phyloP scores from a whole-genome alignment of 2,329 filamentous ascomycete genomes.

The Colletotrichum lini region DNA sequence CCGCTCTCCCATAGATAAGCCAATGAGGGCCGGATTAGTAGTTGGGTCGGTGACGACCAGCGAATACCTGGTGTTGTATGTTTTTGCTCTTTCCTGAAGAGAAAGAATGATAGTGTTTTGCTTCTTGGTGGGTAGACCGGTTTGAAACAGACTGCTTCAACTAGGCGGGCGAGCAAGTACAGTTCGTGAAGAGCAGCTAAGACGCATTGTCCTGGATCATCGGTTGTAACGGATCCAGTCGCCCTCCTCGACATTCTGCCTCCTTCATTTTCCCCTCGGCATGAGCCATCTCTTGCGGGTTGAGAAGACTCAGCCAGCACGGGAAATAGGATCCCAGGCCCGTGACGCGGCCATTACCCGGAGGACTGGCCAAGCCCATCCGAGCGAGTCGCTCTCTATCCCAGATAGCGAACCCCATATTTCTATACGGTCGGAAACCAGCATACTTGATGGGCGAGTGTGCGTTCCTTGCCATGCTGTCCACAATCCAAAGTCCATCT shows the following conservation, averaged over 20 bases:
- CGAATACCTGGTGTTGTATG: too few species aligned
- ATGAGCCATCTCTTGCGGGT: not conserved
- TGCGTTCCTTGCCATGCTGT: slow-evolving; percentile 31
- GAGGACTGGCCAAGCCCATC: slow-evolving; percentile 27
- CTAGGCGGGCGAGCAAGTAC: too few species aligned
- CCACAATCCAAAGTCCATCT: slow-evolving; percentile 37
- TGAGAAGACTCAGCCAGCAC: slow-evolving; percentile 17
- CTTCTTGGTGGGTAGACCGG: too few species aligned
- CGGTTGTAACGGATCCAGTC: slow-evolving; percentile 29
- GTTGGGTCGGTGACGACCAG: too few species aligned
- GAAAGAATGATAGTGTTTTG: too few species aligned
- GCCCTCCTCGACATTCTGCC: slow-evolving; percentile 23
- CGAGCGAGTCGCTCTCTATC: slow-evolving; percentile 26
- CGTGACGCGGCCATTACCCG: slow-evolving; percentile 26
- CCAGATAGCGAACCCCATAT: slow-evolving; percentile 34
- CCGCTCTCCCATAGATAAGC: too few species aligned
- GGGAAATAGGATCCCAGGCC: slow-evolving; percentile 31
- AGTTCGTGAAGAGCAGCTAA: not conserved
- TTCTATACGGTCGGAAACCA: slow-evolving; percentile 28
- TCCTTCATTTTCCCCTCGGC: slow-evolving; percentile 29
- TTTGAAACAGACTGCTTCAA: too few species aligned
- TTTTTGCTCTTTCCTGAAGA: too few species aligned
- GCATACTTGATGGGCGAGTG: slow-evolving; percentile 39
- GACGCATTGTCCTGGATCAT: slow-evolving; percentile 39
- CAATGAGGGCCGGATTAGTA: too few species aligned